Evolutionary conservation across 805 yeast species (phyloP).

Genomic region (Metschnikowia borealis): DNA sequence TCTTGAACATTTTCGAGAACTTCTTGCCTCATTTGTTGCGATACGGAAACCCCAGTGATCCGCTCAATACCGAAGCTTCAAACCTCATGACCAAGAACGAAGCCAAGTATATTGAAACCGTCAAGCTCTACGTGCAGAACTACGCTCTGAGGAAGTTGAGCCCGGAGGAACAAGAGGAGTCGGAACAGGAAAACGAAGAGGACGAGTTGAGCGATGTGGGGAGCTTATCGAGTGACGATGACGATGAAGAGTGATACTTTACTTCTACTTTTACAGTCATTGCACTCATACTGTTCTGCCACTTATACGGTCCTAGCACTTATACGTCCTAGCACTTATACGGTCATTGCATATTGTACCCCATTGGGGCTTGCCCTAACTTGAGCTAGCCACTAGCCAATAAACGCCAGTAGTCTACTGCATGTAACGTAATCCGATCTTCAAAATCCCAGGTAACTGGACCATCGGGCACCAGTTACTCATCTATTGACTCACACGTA

Average conservation of each 20-base stretch:
- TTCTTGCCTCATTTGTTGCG: slow-evolving; percentile 87
- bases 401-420: not conserved
- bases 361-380: too few relatives aligned
- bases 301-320: too few relatives aligned
- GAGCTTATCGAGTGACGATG: slow-evolving; percentile 47
- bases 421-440: not conserved
- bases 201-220: slow-evolving; percentile 48
- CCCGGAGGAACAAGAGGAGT: slow-evolving; percentile 41
- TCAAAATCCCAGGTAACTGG: not conserved
- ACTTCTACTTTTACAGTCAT: too few relatives aligned
- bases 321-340: too few relatives aligned
- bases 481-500: too few relatives aligned
- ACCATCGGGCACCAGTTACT: not conserved
- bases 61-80: slow-evolving; percentile 87
- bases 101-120: slow-evolving; percentile 60
- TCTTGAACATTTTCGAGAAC: slow-evolving; percentile 84
- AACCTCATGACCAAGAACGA: slow-evolving; percentile 69
- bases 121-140: slow-evolving; percentile 66
- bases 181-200: slow-evolving; percentile 31
- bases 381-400: too few relatives aligned
- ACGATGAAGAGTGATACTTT: slow-evolving; percentile 11
- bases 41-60: slow-evolving; percentile 93
- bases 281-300: too few relatives aligned
- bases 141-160: slow-evolving; percentile 43
- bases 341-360: too few relatives aligned